A percentile compares a stretch with the other conserved stretches of the same genome.
Evolutionary conservation across 2,329 filamentous ascomycete species (phyloP).

Genomic region (Aureobasidium sp.): DNA sequence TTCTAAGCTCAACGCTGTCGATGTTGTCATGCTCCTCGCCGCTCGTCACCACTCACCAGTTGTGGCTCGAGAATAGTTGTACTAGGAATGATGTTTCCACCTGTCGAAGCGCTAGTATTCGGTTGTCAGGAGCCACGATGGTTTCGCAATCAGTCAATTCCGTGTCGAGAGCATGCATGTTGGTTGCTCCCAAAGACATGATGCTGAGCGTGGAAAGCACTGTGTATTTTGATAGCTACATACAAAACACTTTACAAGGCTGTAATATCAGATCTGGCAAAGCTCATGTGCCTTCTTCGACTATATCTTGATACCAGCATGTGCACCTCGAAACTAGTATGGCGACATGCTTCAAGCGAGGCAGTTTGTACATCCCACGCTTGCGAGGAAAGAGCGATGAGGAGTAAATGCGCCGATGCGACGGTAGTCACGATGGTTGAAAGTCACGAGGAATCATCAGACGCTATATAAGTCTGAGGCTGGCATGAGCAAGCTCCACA

Average conservation of each 20-base stretch:
- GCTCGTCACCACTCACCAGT: background rate
- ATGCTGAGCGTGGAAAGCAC: background rate
- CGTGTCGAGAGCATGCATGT: background rate
- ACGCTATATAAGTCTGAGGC: background rate
- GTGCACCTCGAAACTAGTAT: background rate
- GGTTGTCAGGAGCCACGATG: background rate
- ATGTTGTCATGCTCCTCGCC: background rate
- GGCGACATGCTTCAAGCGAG: background rate
- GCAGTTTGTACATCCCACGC: background rate
- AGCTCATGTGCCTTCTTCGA: background rate
- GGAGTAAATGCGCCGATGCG: background rate
- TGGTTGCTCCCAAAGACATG: background rate
- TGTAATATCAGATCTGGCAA: background rate
- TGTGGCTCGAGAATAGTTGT: background rate
- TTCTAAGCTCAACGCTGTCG: slow-evolving; percentile 31
- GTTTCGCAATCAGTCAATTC: background rate
- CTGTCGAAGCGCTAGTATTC: background rate
- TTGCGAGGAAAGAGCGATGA: background rate
- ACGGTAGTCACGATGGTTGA: background rate
- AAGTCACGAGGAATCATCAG: background rate
- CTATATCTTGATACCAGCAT: background rate
- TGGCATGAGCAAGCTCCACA: background rate
- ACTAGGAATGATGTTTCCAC: no score
- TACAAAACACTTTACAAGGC: background rate
- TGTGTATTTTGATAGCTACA: background rate